Evolutionary conservation across 768 basidiomycete genomes (phyloP).

Genomic region (Boletus insuetus): DNA sequence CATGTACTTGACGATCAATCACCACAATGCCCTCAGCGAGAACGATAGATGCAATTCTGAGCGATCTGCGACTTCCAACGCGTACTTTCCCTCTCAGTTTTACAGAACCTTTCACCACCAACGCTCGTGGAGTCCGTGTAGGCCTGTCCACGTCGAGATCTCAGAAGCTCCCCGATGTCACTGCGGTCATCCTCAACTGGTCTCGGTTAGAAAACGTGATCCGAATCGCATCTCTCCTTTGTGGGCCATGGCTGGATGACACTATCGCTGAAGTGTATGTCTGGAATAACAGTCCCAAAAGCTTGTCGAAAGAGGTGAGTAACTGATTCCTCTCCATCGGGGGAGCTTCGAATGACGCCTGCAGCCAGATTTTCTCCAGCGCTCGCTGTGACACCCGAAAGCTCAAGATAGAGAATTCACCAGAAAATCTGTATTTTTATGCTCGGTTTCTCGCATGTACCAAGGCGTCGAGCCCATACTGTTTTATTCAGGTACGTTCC

Average conservation of each 20-base stretch:
- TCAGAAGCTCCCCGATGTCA: slow-evolving; percentile 39
- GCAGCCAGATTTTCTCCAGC: slow-evolving; percentile 38
- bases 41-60: slow-evolving; percentile 10
- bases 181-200: slow-evolving; percentile 66
- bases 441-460: slow-evolving; percentile 60
- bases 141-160: slow-evolving; percentile 4
- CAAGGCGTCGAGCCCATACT: slow-evolving; percentile 48
- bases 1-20: background rate
- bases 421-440: slow-evolving; percentile 57
- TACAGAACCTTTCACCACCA: background rate
- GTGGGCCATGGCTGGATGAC: slow-evolving; percentile 42
- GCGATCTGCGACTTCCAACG: slow-evolving; percentile 12
- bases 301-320: slow-evolving; percentile 43
- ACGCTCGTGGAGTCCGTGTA: slow-evolving; percentile 9
- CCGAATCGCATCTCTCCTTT: slow-evolving; percentile 51
- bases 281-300: slow-evolving; percentile 61
- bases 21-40: slow-evolving; percentile 1
- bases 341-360: background rate
- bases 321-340: background rate
- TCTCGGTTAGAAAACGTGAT: slow-evolving; percentile 60
- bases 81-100: slow-evolving; percentile 20
- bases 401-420: slow-evolving; percentile 55
- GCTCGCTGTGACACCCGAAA: slow-evolving; percentile 42
- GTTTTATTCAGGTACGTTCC: slow-evolving; percentile 56
- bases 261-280: slow-evolving; percentile 49